These are phyloP conservation scores for Podila minutissima DNA, from an alignment of 192 early-diverging fungal species.

Conservation along the genomic window DNA sequence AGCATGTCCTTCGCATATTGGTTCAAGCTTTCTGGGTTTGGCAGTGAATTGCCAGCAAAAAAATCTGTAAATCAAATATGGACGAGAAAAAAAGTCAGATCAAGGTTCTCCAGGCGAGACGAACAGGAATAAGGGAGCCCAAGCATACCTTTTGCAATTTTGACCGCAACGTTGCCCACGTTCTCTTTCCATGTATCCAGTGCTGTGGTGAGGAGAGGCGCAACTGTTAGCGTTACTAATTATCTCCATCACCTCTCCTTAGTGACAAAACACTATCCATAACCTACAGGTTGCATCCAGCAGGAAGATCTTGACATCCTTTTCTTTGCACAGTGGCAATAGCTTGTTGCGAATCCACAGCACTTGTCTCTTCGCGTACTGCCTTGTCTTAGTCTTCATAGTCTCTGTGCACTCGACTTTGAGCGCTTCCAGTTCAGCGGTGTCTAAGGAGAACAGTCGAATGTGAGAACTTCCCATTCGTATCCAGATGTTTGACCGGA, in stretches of 20 bases:
- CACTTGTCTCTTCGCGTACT: constrained; percentile 87
- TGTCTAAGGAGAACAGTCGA: constrained; percentile 5
- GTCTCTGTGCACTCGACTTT: constrained; percentile 68
- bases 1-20: constrained; percentile 53
- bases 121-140: not conserved
- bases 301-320: constrained; percentile 61
- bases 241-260: not conserved
- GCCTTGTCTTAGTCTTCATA: constrained; percentile 90
- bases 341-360: constrained; percentile 87
- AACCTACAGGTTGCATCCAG: constrained; percentile 75
- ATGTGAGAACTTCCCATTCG: not conserved
- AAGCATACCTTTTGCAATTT: constrained; percentile 59
- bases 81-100: not conserved
- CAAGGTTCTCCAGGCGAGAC: constrained; percentile 13
- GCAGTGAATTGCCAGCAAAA: constrained; percentile 39
- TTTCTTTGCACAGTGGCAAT: constrained; percentile 55
- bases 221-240: not conserved
- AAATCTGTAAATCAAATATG: constrained; percentile 41
- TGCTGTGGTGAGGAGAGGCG: constrained; percentile 16
- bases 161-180: constrained; percentile 62
- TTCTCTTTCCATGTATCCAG: constrained; percentile 65
- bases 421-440: constrained; percentile 49
- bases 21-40: constrained; percentile 43
- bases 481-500: not conserved
- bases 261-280: not conserved